phyloP scores from a whole-genome alignment of 495 filamentous ascomycete genomes.

The Poronia punctata region DNA sequence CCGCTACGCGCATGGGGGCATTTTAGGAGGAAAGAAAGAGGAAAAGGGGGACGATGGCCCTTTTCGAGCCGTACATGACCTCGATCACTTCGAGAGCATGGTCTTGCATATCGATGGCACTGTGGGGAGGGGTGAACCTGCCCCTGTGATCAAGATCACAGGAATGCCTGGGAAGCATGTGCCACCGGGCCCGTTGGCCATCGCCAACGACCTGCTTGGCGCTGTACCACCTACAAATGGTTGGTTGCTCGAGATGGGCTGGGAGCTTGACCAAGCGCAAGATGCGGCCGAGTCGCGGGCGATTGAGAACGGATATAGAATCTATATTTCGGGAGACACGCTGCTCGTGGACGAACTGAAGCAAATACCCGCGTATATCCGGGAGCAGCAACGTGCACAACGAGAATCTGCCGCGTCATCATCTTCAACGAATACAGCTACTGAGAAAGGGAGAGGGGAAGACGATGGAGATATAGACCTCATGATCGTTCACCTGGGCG shows the following conservation, averaged over 20 bases:
- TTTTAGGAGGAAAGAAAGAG: background rate
- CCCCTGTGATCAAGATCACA: constrained; percentile 48
- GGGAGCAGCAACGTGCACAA: constrained; percentile 27
- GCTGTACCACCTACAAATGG: constrained; percentile 68
- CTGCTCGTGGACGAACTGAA: constrained; percentile 56
- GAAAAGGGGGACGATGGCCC: constrained; percentile 29
- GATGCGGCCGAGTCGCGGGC: too few relatives aligned
- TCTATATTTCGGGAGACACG: constrained; percentile 73
- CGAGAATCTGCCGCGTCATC: too few relatives aligned
- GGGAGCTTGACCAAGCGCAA: constrained; percentile 14
- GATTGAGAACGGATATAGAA: constrained; percentile 49
- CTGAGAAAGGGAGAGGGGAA: too few relatives aligned
- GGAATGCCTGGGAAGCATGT: constrained; percentile 69
- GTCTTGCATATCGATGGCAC: constrained; percentile 39
- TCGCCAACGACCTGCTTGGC: constrained; percentile 49
- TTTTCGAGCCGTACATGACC: constrained; percentile 47
- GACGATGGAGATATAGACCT: constrained; percentile 47
- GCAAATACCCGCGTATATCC: constrained; percentile 44
- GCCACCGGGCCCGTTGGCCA: constrained; percentile 41
- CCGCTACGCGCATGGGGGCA: background rate
- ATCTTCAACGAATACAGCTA: too few relatives aligned
- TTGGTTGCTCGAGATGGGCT: constrained; percentile 63
- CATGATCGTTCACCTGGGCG: constrained; percentile 62
- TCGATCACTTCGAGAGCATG: constrained; percentile 50
- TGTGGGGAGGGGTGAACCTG: constrained; percentile 12